Base-by-base conservation (phyloP, 495 filamentous ascomycete genomes). In the Collariella sp. region DNA sequence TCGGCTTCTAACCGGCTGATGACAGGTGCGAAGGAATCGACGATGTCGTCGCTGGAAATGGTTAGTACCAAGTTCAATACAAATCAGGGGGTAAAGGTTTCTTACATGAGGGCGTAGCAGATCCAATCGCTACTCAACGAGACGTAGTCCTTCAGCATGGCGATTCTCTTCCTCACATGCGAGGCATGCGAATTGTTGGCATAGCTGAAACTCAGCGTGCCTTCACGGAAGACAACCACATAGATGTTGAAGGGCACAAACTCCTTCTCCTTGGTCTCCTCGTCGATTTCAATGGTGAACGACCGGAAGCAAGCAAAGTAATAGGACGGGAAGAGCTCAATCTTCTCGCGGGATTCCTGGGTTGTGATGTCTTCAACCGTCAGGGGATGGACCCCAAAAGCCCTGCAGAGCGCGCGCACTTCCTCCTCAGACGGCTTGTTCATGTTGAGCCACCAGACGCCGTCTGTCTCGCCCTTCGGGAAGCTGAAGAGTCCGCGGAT, bases 241-340 rank as follows among this genome's bases (percentile, higher is more conserved):
- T 97, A 98, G 56, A 95, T 83, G 68, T 96, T 95, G 66, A 95
- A 86, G 0, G 94, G 91, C 50, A 95, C 87, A 64, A 93, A 80
- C 61, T 96, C 91, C 56, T 76, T 83, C 7, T 79, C 78, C 56
- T 86, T 84, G 61, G 94, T 89, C 59, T 83, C 72, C 55, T 90
- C 88, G 36, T 75, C 72, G 16, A 72, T 40, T 34, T 76, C 72
- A 3, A 76, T 67, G 55, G 79, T 86, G 70, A 96, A 98, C 1
- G 89, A 94, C 26, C 91, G 84, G 79, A 97, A 98, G 67, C 87
- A 95, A 47, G 95, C 89, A 63, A 98, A 95, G 65, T 98, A 98
- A 74, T 98, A 98, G 43, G 88, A 85, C 24, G 88, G 85, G 72
- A 98, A 98, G 31, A 98, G 82, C 67, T 98, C 93, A 33, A 98